Percentiles rank a stretch among this genome's conserved stretches.
Conservation (phyloP, 371 early-diverging fungal species). For the Mucor lusitanicus region DNA sequence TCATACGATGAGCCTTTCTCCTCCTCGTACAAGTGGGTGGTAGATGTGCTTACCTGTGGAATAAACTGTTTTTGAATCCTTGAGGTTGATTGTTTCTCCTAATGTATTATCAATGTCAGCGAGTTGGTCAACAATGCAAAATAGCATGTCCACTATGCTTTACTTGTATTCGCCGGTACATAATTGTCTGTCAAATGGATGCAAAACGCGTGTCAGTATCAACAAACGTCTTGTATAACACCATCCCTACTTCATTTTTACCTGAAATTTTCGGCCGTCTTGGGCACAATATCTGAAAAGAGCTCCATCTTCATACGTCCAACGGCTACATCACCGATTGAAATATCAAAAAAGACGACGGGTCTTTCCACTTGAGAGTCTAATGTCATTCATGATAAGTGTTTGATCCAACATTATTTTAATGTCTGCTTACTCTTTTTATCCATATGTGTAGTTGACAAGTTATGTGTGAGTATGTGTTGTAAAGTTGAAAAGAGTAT, state of each 20-base stretch:
- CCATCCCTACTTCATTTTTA: neutral
- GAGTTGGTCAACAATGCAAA: neutral
- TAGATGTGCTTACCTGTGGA: slow-evolving; percentile 74
- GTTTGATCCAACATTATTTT: neutral
- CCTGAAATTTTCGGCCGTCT: slow-evolving; percentile 97
- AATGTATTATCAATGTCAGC: neutral
- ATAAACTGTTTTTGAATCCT: slow-evolving; percentile 89
- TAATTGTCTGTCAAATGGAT: slow-evolving; percentile 57
- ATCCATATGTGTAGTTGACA: slow-evolving; percentile 3
- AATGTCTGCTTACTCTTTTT: slow-evolving; percentile 1
- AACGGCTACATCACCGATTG: slow-evolving; percentile 73
- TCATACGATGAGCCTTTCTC: neutral
- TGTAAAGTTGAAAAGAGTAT: neutral
- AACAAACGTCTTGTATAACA: neutral
- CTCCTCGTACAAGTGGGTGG: neutral
- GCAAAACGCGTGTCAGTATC: neutral
- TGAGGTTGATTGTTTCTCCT: slow-evolving; percentile 77
- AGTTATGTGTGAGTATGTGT: neutral
- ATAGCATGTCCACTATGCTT: neutral
- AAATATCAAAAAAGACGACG: slow-evolving; percentile 77
- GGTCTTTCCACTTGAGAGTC: slow-evolving; percentile 51
- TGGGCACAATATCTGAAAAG: slow-evolving; percentile 90
- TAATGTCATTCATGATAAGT: neutral
- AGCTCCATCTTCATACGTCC: slow-evolving; percentile 98
- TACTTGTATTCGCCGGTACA: slow-evolving; percentile 93